Percentiles rank a stretch among this genome's conserved stretches.
These are phyloP conservation scores for Mayamaea pseudoterrestris DNA, from an alignment of 108 stramenopile species.

Conservation along the genomic window DNA sequence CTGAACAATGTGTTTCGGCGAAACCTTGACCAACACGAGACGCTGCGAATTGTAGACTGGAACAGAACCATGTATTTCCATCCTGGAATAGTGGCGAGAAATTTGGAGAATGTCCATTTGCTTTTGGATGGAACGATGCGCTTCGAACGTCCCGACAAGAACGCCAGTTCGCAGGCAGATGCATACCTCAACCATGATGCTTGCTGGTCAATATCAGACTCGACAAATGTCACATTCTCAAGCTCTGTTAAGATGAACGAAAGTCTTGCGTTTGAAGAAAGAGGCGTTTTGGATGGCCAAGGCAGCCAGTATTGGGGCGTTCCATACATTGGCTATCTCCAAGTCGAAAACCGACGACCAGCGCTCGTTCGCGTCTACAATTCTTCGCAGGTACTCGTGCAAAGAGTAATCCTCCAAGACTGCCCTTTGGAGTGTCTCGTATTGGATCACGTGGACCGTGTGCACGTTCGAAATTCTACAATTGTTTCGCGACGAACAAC, in stretches of 20 bases:
- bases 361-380: constrained; percentile 12
- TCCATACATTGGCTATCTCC: constrained; percentile 25
- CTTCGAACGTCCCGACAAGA: constrained; percentile 1
- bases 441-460: constrained; percentile 11
- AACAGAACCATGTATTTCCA: too few relatives aligned
- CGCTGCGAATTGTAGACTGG: too few relatives aligned
- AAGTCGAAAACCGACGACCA: constrained; percentile 21
- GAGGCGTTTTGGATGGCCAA: constrained; percentile 1
- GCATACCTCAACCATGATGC: too few relatives aligned
- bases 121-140: constrained; percentile 4
- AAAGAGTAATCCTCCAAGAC: constrained; percentile 26
- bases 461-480: constrained; percentile 17
- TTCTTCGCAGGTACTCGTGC: constrained; percentile 18
- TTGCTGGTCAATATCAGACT: too few relatives aligned
- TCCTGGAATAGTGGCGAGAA: too few relatives aligned
- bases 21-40: too few relatives aligned
- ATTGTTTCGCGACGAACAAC: constrained; percentile 23
- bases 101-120: too few relatives aligned
- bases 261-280: too few relatives aligned
- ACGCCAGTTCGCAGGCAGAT: too few relatives aligned
- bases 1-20: too few relatives aligned
- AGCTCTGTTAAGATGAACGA: too few relatives aligned
- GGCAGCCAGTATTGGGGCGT: constrained; percentile 31
- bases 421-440: constrained; percentile 26
- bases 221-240: too few relatives aligned